Conservation (phyloP, 768 basidiomycete species). For the Pleurotus cornucopiae region DNA sequence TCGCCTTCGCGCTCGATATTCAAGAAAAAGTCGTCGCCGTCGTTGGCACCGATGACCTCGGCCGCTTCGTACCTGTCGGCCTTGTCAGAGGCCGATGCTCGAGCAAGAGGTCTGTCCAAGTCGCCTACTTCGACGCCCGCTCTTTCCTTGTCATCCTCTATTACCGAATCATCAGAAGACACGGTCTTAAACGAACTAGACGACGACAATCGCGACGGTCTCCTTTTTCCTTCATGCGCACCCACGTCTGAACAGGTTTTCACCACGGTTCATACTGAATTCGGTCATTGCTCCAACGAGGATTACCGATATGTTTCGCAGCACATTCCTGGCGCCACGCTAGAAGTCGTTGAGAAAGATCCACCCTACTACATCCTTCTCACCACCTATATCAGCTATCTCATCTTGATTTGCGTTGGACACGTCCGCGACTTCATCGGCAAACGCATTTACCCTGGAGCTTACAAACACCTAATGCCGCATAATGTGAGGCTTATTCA, state of each 20-base stretch:
- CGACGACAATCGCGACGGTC: slow-evolving; percentile 49
- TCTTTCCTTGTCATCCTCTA: slow-evolving; percentile 68
- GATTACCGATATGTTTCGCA: slow-evolving; percentile 65
- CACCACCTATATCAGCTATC: slow-evolving; percentile 90
- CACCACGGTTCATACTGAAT: slow-evolving; percentile 82
- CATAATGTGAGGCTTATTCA: slow-evolving; percentile 58
- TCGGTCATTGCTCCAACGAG: slow-evolving; percentile 85
- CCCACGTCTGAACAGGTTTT: slow-evolving; percentile 81
- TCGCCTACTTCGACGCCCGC: slow-evolving; percentile 63
- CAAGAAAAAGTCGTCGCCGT: slow-evolving; percentile 30
- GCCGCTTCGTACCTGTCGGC: slow-evolving; percentile 61
- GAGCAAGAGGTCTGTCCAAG: slow-evolving; percentile 42
- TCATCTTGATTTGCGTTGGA: slow-evolving; percentile 87
- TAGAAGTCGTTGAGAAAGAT: slow-evolving; percentile 61
- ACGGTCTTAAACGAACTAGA: slow-evolving; percentile 48
- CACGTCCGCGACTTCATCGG: slow-evolving; percentile 95
- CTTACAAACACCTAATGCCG: slow-evolving; percentile 81
- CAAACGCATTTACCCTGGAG: slow-evolving; percentile 66
- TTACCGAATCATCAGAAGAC: slow-evolving; percentile 68
- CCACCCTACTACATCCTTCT: slow-evolving; percentile 92
- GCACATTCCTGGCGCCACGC: slow-evolving; percentile 46
- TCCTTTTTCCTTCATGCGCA: slow-evolving; percentile 58
- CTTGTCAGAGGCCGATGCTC: slow-evolving; percentile 62
- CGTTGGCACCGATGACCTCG: slow-evolving; percentile 38
- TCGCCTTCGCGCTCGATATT: slow-evolving; percentile 47